Percentiles rank a stretch among this genome's conserved stretches.
phyloP scores from a whole-genome alignment of 805 yeast species.

The Kluyveromyces aestuarii region DNA sequence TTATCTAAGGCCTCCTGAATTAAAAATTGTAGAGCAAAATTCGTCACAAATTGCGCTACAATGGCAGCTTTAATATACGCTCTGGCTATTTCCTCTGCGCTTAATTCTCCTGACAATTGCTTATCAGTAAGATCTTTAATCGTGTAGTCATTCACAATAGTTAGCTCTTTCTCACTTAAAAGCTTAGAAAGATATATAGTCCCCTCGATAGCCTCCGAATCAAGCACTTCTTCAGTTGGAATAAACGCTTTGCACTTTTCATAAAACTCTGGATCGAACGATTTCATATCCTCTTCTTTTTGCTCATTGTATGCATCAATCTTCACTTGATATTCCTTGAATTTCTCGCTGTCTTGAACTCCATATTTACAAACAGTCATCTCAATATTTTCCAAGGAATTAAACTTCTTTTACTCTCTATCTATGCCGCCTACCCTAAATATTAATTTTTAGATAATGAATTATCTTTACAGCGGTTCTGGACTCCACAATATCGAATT shows the following conservation, averaged over 20 bases:
- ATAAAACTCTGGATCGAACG: conserved; percentile 16
- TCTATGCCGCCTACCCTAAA: too few relatives aligned
- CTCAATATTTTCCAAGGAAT: not conserved
- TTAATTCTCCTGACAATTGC: conserved; percentile 38
- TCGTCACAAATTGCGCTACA: conserved; percentile 54
- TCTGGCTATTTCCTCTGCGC: conserved; percentile 44
- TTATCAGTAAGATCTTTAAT: conserved; percentile 33
- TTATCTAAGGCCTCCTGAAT: conserved; percentile 52
- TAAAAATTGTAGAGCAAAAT: conserved; percentile 52
- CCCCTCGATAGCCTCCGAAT: conserved; percentile 17
- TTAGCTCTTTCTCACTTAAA: conserved; percentile 29
- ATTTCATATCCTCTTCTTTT: conserved; percentile 12
- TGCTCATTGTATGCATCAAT: conserved; percentile 17
- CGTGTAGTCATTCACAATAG: conserved; percentile 34
- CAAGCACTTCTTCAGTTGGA: conserved; percentile 14
- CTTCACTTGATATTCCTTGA: conserved; percentile 10
- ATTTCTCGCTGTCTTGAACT: conserved; percentile 7
- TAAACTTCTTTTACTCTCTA: too few relatives aligned
- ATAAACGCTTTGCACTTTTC: conserved; percentile 10
- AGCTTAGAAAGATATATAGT: conserved; percentile 12
- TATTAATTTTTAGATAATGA: too few relatives aligned
- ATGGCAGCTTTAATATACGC: conserved; percentile 62
- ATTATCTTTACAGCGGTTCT: too few relatives aligned
- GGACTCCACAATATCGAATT: too few relatives aligned
- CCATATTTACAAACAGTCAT: conserved; percentile 1